Base-by-base conservation (phyloP, 148 eudicot genomes). In the Nyssa sinensis region DNA sequence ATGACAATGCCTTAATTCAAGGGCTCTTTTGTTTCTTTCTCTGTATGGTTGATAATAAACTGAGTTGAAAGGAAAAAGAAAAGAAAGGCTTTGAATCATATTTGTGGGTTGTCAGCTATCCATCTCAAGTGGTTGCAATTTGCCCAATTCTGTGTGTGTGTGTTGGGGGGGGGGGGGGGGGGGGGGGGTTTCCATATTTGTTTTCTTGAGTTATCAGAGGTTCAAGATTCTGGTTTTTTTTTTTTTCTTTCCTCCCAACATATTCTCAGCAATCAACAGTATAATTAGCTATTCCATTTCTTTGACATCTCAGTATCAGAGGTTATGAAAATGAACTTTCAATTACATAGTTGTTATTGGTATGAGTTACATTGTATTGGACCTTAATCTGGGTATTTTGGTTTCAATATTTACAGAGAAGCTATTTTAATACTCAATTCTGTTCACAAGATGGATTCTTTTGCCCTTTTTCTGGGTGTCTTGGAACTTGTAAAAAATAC, bases 21-120 rank as follows among this genome's bases (percentile, higher is more conserved):
- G 23, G 49, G 41, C 33, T n/a, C 6, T 47, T 14, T 35, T 27
- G 11, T 63, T 0, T 8, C 23, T 33, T 10, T 34, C 32, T 37
- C 30, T 33, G 66, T 44, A 68, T 31, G 64, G 61, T 39, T 75
- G 75, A n/a, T 13, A 55, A 55, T 27, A 67, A 72, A 30, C 19
- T 25, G 66, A 60, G 25, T 6, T n/a, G n/a, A n/a, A n/a, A n/a
- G n/a, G 53, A 28, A 37, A 1, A 16, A 4, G 10, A 23, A 35
- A 27, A n/a, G 4, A 62, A 29, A 30, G n/a, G 4, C 37, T 0
- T 14, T 21, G 28, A 62, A 41, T 17, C 1, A 39, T 29, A 35
- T 12, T 55, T 60, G 10, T 70, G 10, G 64, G 13, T 24, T 24
- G 5, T 31, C 5, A 17, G 41, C 16, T 19, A 44, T 44, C 16